phyloP scores from a whole-genome alignment of 352 stramenopile species.

The Pythium aquatile region DNA sequence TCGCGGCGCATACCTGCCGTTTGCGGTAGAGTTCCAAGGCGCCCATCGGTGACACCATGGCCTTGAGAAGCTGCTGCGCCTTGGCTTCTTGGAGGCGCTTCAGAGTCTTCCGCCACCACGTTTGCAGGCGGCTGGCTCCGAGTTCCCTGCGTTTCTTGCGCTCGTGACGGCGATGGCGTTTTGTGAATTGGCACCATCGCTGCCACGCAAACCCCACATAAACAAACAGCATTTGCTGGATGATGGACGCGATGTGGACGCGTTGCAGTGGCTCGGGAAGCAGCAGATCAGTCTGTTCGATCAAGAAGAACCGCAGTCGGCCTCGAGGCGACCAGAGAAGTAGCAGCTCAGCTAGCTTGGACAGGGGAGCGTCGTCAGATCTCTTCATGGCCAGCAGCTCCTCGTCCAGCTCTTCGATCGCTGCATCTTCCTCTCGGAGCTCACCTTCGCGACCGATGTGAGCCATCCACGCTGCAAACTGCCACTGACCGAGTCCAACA shows the following conservation, averaged over 20 bases:
- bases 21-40: slow-evolving; percentile 44
- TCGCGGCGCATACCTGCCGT: slow-evolving; percentile 40
- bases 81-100: slow-evolving; percentile 14
- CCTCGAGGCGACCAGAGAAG: slow-evolving; percentile 39
- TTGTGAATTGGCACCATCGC: slow-evolving; percentile 45
- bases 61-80: not conserved
- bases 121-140: slow-evolving; percentile 36
- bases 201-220: slow-evolving; percentile 64
- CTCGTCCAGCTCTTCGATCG: slow-evolving; percentile 19
- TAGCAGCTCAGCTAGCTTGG: not conserved
- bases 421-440: slow-evolving; percentile 49
- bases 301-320: slow-evolving; percentile 54
- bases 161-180: slow-evolving; percentile 38
- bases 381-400: slow-evolving; percentile 5
- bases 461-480: slow-evolving; percentile 44
- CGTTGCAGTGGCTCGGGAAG: slow-evolving; percentile 39
- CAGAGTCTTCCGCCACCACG: slow-evolving; percentile 38
- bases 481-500: slow-evolving; percentile 40
- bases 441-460: slow-evolving; percentile 37
- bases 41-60: slow-evolving; percentile 30
- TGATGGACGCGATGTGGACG: slow-evolving; percentile 41
- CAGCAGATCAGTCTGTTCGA: slow-evolving; percentile 42
- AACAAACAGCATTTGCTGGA: slow-evolving; percentile 62
- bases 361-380: not conserved
- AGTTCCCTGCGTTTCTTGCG: slow-evolving; percentile 22